These are phyloP conservation scores for Salix caprea DNA, from an alignment of 345 rosid species.

Conservation along the genomic window DNA sequence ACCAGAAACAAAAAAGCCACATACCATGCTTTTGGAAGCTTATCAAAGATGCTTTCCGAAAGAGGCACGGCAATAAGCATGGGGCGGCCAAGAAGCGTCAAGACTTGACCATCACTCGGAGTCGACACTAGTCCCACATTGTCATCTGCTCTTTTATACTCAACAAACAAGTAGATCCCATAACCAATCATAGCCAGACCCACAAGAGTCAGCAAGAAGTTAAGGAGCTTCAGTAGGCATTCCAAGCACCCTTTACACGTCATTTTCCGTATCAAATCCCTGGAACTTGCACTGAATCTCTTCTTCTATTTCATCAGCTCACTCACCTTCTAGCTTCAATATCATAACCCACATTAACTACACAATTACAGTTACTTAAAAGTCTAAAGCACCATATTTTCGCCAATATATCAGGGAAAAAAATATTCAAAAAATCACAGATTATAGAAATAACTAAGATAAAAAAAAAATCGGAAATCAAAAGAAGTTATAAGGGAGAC, in stretches of 20 bases:
- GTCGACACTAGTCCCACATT: slow-evolving; percentile 22
- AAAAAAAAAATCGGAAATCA: too few relatives aligned
- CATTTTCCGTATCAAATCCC: slow-evolving; percentile 36
- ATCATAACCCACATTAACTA: slow-evolving; percentile 2
- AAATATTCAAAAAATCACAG: neutral
- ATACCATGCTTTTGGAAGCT: slow-evolving; percentile 90
- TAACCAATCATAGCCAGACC: slow-evolving; percentile 92
- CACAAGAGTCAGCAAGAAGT: slow-evolving; percentile 65
- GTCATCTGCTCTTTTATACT: slow-evolving; percentile 48
- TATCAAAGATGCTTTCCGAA: slow-evolving; percentile 45
- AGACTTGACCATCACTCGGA: slow-evolving; percentile 15
- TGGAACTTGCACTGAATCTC: neutral
- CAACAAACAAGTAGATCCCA: slow-evolving; percentile 90
- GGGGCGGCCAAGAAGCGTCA: slow-evolving; percentile 74
- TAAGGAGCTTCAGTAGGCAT: slow-evolving; percentile 77
- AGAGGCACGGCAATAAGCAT: slow-evolving; percentile 67
- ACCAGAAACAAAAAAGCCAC: slow-evolving; percentile 1
- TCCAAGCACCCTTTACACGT: slow-evolving; percentile 78
- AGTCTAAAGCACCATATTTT: neutral
- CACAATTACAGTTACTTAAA: neutral
- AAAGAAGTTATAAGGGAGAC: neutral
- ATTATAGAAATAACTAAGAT: neutral
- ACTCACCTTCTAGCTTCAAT: slow-evolving; percentile 4
- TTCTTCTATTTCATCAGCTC: slow-evolving; percentile 1
- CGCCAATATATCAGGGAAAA: neutral